Conservation (phyloP, 2,329 filamentous ascomycete genomes). For the Coleophoma eucalyptorum region DNA sequence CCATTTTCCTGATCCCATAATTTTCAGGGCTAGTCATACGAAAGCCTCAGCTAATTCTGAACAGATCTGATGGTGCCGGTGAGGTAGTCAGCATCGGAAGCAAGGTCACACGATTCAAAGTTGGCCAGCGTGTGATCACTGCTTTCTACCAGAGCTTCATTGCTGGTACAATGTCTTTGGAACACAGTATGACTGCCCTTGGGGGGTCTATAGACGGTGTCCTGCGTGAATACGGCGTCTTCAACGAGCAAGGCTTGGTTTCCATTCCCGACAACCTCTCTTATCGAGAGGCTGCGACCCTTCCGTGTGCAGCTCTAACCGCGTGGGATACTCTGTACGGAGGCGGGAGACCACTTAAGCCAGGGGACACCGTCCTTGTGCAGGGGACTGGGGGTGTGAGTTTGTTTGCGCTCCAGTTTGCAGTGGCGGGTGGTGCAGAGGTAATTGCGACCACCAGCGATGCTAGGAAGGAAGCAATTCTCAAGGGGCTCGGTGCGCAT, state of each 20-base stretch:
- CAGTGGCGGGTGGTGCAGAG: conserved; percentile 3
- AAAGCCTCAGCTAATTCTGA: no score
- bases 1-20: no score
- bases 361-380: conserved; percentile 29
- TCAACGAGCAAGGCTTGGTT: conserved; percentile 37
- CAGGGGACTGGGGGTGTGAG: conserved; percentile 38
- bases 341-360: conserved; percentile 33
- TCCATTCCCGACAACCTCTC: conserved; percentile 38
- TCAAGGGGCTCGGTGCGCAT: conserved; percentile 6
- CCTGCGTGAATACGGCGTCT: conserved; percentile 23
- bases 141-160: conserved; percentile 38
- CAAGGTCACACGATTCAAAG: conserved; percentile 47
- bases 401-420: conserved; percentile 29
- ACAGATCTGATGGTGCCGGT: conserved; percentile 49
- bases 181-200: conserved; percentile 15
- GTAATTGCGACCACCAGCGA: conserved; percentile 7
- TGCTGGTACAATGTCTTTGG: conserved; percentile 17
- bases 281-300: conserved; percentile 39
- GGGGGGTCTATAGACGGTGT: conserved; percentile 35
- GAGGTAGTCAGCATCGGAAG: conserved; percentile 32
- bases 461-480: conserved; percentile 1
- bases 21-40: no score
- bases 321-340: conserved; percentile 50
- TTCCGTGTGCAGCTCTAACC: conserved; percentile 46
- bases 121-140: conserved; percentile 52